These are phyloP conservation scores for Apiospora koreana DNA, from an alignment of 2,329 filamentous ascomycete genomes.

Conservation along the genomic window DNA sequence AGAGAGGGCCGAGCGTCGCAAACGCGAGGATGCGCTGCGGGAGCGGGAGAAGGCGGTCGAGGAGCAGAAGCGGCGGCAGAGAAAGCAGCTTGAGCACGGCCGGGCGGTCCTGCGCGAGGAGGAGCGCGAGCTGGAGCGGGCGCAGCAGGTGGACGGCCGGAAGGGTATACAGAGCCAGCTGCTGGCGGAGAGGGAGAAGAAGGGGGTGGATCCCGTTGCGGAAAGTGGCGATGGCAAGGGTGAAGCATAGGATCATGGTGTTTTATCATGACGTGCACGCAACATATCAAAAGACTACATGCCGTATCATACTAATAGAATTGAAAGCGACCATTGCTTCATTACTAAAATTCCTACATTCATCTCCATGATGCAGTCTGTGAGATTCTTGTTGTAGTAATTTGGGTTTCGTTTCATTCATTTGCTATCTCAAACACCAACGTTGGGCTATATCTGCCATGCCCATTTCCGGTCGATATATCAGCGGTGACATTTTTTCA, in stretches of 20 bases:
- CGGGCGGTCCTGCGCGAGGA: constrained; percentile 65
- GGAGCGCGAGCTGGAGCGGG: constrained; percentile 67
- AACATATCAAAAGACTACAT: too few species aligned
- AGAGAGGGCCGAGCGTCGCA: constrained; percentile 50
- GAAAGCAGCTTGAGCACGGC: constrained; percentile 59
- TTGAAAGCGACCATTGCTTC: too few species aligned
- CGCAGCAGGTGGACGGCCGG: constrained; percentile 66
- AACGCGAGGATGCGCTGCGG: constrained; percentile 66
- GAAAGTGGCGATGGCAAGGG: constrained; percentile 11
- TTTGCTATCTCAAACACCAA: background rate
- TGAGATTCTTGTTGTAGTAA: too few species aligned
- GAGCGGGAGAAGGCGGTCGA: constrained; percentile 64
- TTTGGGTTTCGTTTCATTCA: background rate
- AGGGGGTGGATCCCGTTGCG: constrained; percentile 11
- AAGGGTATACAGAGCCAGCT: constrained; percentile 66
- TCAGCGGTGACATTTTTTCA: background rate
- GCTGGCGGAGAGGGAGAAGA: constrained; percentile 30
- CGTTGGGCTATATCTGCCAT: background rate
- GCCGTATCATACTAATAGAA: too few species aligned
- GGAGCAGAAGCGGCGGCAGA: constrained; percentile 62
- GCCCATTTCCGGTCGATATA: background rate
- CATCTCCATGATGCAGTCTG: too few species aligned
- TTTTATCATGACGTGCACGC: too few species aligned
- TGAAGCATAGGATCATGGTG: background rate
- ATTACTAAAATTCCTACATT: background rate